Evolutionary conservation across 148 eudicot species (phyloP).

Genomic region (Vaccinium darrowii): DNA sequence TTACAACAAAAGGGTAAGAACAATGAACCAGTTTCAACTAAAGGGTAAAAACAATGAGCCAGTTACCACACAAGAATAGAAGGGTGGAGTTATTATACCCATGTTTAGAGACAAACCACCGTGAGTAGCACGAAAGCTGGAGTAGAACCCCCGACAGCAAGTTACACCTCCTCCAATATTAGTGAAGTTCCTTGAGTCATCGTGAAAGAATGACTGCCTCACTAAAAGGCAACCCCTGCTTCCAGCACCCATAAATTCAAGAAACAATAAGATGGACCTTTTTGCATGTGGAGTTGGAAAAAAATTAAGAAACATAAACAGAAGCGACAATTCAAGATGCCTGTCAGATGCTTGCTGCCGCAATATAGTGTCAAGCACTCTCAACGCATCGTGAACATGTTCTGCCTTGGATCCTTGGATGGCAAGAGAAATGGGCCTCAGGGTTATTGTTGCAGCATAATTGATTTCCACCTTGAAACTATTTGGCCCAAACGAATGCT

Average conservation of each 20-base stretch:
- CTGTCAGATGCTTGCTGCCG: conserved; percentile 63
- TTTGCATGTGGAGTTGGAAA: background rate
- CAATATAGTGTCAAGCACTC: conserved; percentile 65
- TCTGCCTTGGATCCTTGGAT: conserved; percentile 42
- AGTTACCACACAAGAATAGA: no score
- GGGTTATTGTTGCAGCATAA: conserved; percentile 48
- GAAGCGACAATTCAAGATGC: conserved; percentile 20
- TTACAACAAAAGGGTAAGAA: background rate
- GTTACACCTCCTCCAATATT: conserved; percentile 73
- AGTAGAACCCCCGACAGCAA: conserved; percentile 67
- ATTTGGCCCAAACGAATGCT: conserved; percentile 45
- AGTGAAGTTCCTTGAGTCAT: conserved; percentile 58
- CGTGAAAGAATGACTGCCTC: conserved; percentile 74
- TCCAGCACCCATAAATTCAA: conserved; percentile 13
- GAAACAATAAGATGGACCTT: background rate
- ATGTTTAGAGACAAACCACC: conserved; percentile 43
- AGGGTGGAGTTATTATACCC: conserved; percentile 5
- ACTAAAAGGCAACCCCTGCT: conserved; percentile 81
- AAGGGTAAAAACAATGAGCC: background rate
- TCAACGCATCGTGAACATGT: conserved; percentile 48
- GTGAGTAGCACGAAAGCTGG: conserved; percentile 70
- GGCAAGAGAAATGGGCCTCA: conserved; percentile 37
- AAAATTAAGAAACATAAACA: conserved; percentile 6
- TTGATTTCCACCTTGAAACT: conserved; percentile 61
- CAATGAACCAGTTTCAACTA: background rate